These are phyloP conservation scores for Hanseniaspora hatyaiensis DNA, from an alignment of 805 yeast species.

Conservation along the genomic window DNA sequence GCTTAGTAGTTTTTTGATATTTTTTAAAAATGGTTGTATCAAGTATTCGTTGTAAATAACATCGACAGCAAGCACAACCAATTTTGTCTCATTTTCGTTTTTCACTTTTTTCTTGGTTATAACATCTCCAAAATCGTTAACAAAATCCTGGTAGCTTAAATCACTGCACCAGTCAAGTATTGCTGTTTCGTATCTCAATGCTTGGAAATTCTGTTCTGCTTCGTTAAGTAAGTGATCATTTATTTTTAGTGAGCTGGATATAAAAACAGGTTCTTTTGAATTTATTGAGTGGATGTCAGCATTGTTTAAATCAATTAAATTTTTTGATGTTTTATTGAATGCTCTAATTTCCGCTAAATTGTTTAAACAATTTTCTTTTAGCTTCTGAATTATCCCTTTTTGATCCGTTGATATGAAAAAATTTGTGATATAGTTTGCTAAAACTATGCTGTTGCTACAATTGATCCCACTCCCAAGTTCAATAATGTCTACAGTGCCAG, in stretches of 20 bases:
- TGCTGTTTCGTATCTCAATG: conserved; percentile 19
- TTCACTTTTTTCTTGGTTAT: conserved; percentile 8
- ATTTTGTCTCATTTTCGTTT: not conserved
- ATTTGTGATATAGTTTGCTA: conserved; percentile 25
- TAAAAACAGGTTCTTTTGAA: no score
- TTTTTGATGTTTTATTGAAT: conserved; percentile 19
- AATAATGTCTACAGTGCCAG: conserved; percentile 11
- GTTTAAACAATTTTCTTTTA: conserved; percentile 24
- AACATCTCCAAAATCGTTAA: not conserved
- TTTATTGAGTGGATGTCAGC: no score
- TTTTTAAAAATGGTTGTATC: conserved; percentile 26
- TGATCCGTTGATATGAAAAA: conserved; percentile 28
- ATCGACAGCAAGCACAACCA: conserved; percentile 29
- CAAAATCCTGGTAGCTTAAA: not conserved
- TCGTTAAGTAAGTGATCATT: not conserved
- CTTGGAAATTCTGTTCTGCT: conserved; percentile 1
- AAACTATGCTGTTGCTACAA: conserved; percentile 24
- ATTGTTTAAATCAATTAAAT: conserved; percentile 1
- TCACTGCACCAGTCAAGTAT: conserved; percentile 25
- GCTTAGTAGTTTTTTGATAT: conserved; percentile 16
- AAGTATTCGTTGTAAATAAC: conserved; percentile 30
- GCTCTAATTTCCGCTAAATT: conserved; percentile 24
- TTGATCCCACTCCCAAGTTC: conserved; percentile 30
- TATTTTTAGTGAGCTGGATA: no score
- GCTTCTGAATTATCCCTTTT: conserved; percentile 24